Percentiles rank a stretch among this genome's conserved stretches.
Conservation (phyloP, 192 early-diverging fungal genomes). For the Mortierella alpina region DNA sequence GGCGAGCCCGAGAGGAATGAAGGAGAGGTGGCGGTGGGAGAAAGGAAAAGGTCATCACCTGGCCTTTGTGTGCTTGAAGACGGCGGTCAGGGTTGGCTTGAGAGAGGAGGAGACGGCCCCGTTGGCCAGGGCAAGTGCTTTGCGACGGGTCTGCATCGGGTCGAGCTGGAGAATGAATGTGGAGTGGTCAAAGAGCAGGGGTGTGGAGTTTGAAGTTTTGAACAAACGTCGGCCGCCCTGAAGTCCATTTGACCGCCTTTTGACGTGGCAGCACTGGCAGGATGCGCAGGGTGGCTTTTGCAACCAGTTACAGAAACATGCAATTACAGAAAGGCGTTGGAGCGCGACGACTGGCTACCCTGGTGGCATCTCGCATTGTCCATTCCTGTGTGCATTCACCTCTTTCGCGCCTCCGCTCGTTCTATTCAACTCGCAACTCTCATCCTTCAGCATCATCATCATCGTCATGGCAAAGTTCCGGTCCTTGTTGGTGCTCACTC, state of each 20-base stretch:
- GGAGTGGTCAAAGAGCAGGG: constrained; percentile 1
- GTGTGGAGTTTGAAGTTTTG: constrained; percentile 1
- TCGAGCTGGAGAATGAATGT: neutral
- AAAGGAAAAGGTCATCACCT: constrained; percentile 13
- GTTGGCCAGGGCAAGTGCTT: neutral
- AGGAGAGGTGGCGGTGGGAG: neutral
- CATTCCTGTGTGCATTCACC: constrained; percentile 4
- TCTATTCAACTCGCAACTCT: neutral
- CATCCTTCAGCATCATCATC: neutral
- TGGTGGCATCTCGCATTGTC: neutral
- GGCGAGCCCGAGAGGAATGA: constrained; percentile 4
- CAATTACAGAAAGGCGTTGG: neutral
- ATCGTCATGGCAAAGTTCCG: constrained; percentile 41
- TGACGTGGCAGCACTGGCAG: too few species aligned
- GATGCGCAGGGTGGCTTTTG: too few species aligned
- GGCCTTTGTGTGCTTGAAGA: constrained; percentile 39
- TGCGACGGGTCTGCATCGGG: constrained; percentile 32
- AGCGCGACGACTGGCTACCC: constrained; percentile 2
- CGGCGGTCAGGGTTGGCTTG: constrained; percentile 25
- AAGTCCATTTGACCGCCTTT: neutral
- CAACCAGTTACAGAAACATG: neutral
- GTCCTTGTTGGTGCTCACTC: constrained; percentile 29
- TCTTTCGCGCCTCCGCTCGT: neutral
- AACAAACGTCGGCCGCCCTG: neutral
- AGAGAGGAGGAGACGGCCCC: neutral